Percentiles rank a stretch among this genome's conserved stretches.
Evolutionary conservation across 441 rosid genomes (phyloP).

Genomic region (Omphalea diandra): DNA sequence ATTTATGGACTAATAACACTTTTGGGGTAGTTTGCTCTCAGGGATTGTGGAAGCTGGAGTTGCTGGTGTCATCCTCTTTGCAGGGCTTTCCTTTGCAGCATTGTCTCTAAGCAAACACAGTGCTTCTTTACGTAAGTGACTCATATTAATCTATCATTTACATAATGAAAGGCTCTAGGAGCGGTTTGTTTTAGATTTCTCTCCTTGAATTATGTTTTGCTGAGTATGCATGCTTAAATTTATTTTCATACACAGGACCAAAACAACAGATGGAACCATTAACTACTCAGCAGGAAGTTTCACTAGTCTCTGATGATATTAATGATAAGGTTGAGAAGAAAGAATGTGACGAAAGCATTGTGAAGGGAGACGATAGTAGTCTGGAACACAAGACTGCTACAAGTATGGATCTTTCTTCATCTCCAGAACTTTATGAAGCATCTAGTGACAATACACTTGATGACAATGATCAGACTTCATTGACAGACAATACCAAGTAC

Average conservation of each 20-base stretch:
- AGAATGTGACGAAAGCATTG: conserved; percentile 30
- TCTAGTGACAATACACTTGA: conserved; percentile 31
- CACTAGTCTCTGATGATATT: conserved; percentile 36
- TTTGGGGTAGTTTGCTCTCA: conserved; percentile 68
- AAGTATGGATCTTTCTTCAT: conserved; percentile 30
- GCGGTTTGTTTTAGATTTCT: neutral
- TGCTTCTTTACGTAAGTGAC: conserved; percentile 60
- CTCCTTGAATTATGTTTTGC: neutral
- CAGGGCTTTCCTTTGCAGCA: conserved; percentile 60
- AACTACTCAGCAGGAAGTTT: conserved; percentile 57
- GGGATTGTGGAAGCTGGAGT: conserved; percentile 79
- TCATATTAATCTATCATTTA: neutral
- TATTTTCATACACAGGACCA: conserved; percentile 39
- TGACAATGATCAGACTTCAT: conserved; percentile 26
- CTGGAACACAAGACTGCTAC: conserved; percentile 35
- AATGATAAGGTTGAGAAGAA: conserved; percentile 34
- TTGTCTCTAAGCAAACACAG: conserved; percentile 54
- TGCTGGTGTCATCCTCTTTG: conserved; percentile 58
- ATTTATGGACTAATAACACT: conserved; percentile 62
- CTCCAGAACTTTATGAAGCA: conserved; percentile 41
- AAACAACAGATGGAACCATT: conserved; percentile 67
- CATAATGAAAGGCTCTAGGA: neutral
- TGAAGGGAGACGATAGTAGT: conserved; percentile 30
- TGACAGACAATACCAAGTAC: conserved; percentile 28
- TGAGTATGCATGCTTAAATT: neutral